phyloP scores from a whole-genome alignment of 257 asterid genomes.

The Solanum appendiculatum region DNA sequence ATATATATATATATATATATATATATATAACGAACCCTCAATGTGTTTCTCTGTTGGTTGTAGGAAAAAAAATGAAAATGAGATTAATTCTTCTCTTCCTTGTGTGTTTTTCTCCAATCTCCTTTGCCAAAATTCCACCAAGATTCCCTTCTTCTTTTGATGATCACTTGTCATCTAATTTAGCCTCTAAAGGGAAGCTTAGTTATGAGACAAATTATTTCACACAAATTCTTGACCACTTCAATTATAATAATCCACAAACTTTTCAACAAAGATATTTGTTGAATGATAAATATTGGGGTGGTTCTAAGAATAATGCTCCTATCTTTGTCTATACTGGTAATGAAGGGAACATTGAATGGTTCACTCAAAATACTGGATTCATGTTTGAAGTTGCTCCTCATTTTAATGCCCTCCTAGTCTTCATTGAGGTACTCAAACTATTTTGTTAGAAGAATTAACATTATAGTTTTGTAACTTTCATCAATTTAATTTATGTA shows the following conservation, averaged over 20 bases:
- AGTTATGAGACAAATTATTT: slow-evolving; percentile 39
- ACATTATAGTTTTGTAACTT: not conserved
- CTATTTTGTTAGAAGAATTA: no score
- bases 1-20: not conserved
- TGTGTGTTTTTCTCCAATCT: not conserved
- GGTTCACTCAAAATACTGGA: slow-evolving; percentile 91
- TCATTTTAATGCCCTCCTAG: slow-evolving; percentile 51
- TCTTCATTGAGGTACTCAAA: slow-evolving; percentile 72
- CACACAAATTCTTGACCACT: slow-evolving; percentile 83
- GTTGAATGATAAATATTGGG: slow-evolving; percentile 59
- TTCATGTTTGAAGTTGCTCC: slow-evolving; percentile 85
- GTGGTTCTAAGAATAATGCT: slow-evolving; percentile 43
- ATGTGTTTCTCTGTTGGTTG: not conserved
- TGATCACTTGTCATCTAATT: not conserved
- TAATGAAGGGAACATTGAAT: slow-evolving; percentile 83
- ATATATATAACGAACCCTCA: not conserved
- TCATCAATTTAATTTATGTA: not conserved
- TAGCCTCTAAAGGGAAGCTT: slow-evolving; percentile 2
- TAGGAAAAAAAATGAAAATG: slow-evolving; percentile 14
- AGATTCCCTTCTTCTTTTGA: slow-evolving; percentile 30
- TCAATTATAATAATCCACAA: slow-evolving; percentile 50
- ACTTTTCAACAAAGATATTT: slow-evolving; percentile 78
- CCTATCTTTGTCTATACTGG: slow-evolving; percentile 95
- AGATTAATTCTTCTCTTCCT: slow-evolving; percentile 6
- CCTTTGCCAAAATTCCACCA: slow-evolving; percentile 5